Conservation (phyloP, 2,329 filamentous ascomycete species). For the Colletotrichum lupini region DNA sequence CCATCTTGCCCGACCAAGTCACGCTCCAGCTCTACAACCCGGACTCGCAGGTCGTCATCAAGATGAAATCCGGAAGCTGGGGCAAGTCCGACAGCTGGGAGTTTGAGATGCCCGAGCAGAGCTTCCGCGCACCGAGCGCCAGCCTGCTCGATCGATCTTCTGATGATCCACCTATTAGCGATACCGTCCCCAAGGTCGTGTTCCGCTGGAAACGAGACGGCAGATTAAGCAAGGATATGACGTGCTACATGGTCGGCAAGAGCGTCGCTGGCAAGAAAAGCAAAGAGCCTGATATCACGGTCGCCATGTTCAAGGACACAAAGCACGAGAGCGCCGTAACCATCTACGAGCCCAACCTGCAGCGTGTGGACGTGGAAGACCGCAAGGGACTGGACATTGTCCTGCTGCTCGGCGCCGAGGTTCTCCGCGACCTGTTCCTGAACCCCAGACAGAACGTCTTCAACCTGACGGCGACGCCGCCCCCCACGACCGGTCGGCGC, state of each 20-base stretch:
- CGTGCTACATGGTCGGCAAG: conserved; percentile 86
- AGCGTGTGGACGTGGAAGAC: conserved; percentile 91
- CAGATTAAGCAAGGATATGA: conserved; percentile 86
- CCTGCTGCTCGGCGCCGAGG: conserved; percentile 71
- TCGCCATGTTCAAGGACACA: conserved; percentile 84
- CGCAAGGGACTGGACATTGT: conserved; percentile 92
- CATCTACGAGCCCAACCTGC: conserved; percentile 92
- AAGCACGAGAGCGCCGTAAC: conserved; percentile 76
- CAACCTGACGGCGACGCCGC: conserved; percentile 69
- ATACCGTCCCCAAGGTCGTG: conserved; percentile 77
- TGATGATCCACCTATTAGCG: conserved; percentile 47
- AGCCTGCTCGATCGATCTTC: conserved; percentile 83
- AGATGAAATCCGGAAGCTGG: conserved; percentile 80
- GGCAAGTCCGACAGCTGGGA: conserved; percentile 86
- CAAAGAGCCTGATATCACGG: conserved; percentile 94
- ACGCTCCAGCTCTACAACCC: conserved; percentile 93
- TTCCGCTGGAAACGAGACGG: conserved; percentile 94
- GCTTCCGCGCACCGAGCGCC: conserved; percentile 82
- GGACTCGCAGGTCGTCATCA: conserved; percentile 82
- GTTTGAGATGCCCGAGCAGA: conserved; percentile 89
- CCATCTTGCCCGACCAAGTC: conserved; percentile 82
- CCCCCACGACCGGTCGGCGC: conserved; percentile 43
- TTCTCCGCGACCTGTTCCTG: conserved; percentile 74
- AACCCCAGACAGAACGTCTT: conserved; percentile 79
- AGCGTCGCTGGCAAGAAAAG: conserved; percentile 79